Percentiles rank a stretch among this genome's conserved stretches.
Conservation (phyloP, 768 basidiomycete species). For the Crassisporium funariophilum region DNA sequence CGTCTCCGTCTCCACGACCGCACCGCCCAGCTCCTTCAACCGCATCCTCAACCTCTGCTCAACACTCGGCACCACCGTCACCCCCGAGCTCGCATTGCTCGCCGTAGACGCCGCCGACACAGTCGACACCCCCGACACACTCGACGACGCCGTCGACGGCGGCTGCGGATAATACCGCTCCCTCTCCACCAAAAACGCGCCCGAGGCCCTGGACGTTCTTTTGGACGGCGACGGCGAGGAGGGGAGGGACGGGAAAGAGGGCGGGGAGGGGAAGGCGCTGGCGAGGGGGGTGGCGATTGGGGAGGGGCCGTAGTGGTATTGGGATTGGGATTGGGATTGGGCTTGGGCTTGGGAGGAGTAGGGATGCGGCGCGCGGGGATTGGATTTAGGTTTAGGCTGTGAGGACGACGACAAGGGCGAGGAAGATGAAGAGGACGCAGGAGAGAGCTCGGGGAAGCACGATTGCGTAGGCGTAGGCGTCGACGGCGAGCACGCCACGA, state of each 20-base stretch:
- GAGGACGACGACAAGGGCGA: too few relatives aligned
- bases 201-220: too few relatives aligned
- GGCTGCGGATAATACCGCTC: too few relatives aligned
- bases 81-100: conserved; percentile 5
- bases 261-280: conserved; percentile 19
- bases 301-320: conserved; percentile 12
- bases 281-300: conserved; percentile 15
- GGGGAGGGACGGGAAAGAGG: conserved; percentile 15
- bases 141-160: too few relatives aligned
- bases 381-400: background rate
- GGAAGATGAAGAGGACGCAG: too few relatives aligned
- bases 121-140: too few relatives aligned
- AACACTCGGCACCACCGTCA: conserved; percentile 2
- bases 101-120: too few relatives aligned
- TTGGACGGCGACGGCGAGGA: too few relatives aligned
- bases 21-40: conserved; percentile 1
- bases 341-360: conserved; percentile 3
- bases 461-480: too few relatives aligned
- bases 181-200: too few relatives aligned
- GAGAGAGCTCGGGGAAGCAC: too few relatives aligned
- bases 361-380: conserved; percentile 1
- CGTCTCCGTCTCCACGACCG: background rate
- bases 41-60: conserved; percentile 10
- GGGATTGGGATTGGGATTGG: conserved; percentile 2
- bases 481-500: too few relatives aligned